Evolutionary conservation across 2,329 filamentous ascomycete species (phyloP).

Genomic region (Aspergillus neoniger): DNA sequence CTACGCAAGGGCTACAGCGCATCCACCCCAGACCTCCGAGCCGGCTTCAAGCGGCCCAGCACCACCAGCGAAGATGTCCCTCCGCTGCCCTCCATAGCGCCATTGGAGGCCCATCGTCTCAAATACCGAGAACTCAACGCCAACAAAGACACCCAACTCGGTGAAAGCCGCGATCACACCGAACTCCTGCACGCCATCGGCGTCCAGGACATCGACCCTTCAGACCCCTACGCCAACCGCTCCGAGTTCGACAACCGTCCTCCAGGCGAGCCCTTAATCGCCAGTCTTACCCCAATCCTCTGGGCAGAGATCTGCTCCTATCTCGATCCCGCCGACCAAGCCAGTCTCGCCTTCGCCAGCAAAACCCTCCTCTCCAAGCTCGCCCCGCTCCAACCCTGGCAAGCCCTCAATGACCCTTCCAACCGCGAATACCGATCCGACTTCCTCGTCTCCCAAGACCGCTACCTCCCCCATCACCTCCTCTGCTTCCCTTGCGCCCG

Average conservation of each 20-base stretch:
- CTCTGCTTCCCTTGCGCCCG: constrained; percentile 60
- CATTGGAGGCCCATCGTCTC: constrained; percentile 36
- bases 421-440: constrained; percentile 51
- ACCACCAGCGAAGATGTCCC: constrained; percentile 28
- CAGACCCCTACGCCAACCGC: constrained; percentile 15
- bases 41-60: constrained; percentile 20
- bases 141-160: constrained; percentile 38
- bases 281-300: constrained; percentile 46
- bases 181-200: constrained; percentile 40
- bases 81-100: constrained; percentile 34
- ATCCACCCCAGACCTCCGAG: constrained; percentile 33
- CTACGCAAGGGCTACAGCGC: constrained; percentile 35
- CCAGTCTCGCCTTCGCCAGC: constrained; percentile 52
- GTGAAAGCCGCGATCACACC: constrained; percentile 40
- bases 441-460: constrained; percentile 56
- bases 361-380: constrained; percentile 47
- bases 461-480: constrained; percentile 56
- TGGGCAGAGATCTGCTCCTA: constrained; percentile 50
- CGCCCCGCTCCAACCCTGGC: constrained; percentile 46
- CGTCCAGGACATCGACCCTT: constrained; percentile 33
- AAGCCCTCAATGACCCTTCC: constrained; percentile 42
- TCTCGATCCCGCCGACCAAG: constrained; percentile 50
- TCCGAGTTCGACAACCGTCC: constrained; percentile 26
- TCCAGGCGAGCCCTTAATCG: constrained; percentile 47
- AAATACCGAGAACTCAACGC: constrained; percentile 34